These are phyloP conservation scores for Rhizopus sp. DNA, from an alignment of 371 early-diverging fungal species.

Conservation along the genomic window DNA sequence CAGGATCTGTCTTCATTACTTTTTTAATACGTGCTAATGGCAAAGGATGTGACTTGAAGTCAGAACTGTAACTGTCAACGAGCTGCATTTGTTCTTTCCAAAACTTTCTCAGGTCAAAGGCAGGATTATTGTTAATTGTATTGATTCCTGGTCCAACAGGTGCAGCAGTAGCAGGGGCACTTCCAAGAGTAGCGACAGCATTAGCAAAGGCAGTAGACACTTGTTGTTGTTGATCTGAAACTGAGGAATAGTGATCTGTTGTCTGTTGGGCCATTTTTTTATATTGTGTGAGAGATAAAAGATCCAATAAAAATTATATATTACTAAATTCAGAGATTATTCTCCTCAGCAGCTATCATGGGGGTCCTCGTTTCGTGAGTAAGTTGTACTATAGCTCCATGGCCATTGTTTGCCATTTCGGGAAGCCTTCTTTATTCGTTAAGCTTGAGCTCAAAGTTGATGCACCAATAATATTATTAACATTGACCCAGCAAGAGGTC, in stretches of 20 bases:
- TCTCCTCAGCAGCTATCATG: conserved; percentile 1
- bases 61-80: conserved; percentile 51
- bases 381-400: conserved; percentile 34
- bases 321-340: not conserved
- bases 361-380: conserved; percentile 4
- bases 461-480: too few species aligned
- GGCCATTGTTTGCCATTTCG: conserved; percentile 17
- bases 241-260: too few species aligned
- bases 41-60: conserved; percentile 91
- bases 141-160: too few species aligned
- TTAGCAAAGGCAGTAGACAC: not conserved
- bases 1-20: conserved; percentile 99
- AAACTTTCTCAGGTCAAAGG: conserved; percentile 46
- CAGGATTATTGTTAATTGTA: conserved; percentile 17
- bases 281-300: too few species aligned
- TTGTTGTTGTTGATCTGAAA: too few species aligned
- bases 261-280: too few species aligned
- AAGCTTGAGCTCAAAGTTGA: not conserved
- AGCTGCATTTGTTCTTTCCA: conserved; percentile 47
- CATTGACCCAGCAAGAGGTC: too few species aligned
- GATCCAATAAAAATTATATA: too few species aligned
- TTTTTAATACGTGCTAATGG: conserved; percentile 99
- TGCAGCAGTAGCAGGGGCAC: not conserved
- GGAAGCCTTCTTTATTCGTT: conserved; percentile 11
- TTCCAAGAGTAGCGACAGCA: not conserved